phyloP scores from a whole-genome alignment of 2,329 filamentous ascomycete genomes.

The Colletotrichum gloeosporioides region DNA sequence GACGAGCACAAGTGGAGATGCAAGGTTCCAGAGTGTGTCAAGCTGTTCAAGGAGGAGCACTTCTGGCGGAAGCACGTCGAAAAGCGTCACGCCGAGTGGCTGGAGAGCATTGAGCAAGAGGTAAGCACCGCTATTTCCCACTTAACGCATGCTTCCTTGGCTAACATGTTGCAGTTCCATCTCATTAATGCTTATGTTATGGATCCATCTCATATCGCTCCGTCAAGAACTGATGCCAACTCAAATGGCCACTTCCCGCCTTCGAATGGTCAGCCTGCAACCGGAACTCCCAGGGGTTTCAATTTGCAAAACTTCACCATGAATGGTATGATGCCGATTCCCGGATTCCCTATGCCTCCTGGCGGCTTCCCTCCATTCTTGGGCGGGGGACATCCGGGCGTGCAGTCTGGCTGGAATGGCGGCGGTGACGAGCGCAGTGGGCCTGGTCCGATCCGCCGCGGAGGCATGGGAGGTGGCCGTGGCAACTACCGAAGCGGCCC shows the following conservation, averaged over 20 bases:
- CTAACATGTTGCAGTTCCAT: constrained; percentile 67
- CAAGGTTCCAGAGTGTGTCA: constrained; percentile 94
- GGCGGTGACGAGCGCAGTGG: constrained; percentile 62
- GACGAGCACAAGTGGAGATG: constrained; percentile 97
- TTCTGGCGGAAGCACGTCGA: constrained; percentile 99
- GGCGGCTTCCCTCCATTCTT: constrained; percentile 61
- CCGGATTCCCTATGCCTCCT: constrained; percentile 59
- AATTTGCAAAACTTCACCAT: constrained; percentile 77
- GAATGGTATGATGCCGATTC: constrained; percentile 64
- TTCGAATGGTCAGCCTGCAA: constrained; percentile 74
- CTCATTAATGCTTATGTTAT: constrained; percentile 94
- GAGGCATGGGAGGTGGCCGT: constrained; percentile 57
- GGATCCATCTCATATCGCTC: constrained; percentile 92
- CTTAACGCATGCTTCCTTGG: constrained; percentile 10
- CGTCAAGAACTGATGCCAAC: constrained; percentile 90
- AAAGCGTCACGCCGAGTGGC: constrained; percentile 92
- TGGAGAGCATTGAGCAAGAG: constrained; percentile 79
- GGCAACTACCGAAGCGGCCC: constrained; percentile 71
- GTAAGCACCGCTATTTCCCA: constrained; percentile 57
- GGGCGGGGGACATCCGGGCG: constrained; percentile 49
- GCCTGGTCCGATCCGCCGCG: constrained; percentile 71
- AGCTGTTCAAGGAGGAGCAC: constrained; percentile 94
- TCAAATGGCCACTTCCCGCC: constrained; percentile 95
- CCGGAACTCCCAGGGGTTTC: constrained; percentile 91
- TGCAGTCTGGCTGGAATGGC: constrained; percentile 53